Conservation (phyloP, 495 filamentous ascomycete species). For the Aspergillus bridgeri region DNA sequence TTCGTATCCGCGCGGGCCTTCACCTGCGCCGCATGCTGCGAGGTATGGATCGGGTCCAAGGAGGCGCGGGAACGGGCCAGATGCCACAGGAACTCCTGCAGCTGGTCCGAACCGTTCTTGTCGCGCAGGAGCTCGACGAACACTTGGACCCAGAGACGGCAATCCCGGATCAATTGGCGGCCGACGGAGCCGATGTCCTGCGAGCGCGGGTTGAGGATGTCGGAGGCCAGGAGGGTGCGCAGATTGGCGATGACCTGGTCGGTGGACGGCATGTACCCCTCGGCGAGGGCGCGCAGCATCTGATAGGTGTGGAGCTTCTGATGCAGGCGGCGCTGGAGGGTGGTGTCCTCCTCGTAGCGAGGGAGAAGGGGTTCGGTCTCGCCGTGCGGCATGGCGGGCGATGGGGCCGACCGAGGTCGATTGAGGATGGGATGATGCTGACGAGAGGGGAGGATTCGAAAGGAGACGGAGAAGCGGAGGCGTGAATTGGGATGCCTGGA, state of each 20-base stretch:
- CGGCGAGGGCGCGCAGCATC: constrained; percentile 77
- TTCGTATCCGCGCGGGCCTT: constrained; percentile 72
- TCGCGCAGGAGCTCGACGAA: constrained; percentile 73
- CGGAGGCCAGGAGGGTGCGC: constrained; percentile 71
- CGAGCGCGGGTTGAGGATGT: constrained; percentile 73
- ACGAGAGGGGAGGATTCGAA: too few species aligned
- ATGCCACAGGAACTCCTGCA: constrained; percentile 91
- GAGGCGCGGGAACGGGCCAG: constrained; percentile 66
- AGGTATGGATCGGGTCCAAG: constrained; percentile 65
- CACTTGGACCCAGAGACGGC: constrained; percentile 65
- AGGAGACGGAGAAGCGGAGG: not conserved
- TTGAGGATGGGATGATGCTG: not conserved
- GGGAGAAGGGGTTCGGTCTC: constrained; percentile 78
- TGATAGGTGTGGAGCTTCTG: constrained; percentile 90
- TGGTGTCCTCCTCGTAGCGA: constrained; percentile 79
- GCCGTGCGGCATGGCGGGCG: constrained; percentile 47
- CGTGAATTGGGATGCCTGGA: not conserved
- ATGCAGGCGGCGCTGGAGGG: constrained; percentile 69
- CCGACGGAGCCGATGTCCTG: constrained; percentile 74
- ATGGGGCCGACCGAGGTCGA: not conserved
- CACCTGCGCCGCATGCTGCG: constrained; percentile 56
- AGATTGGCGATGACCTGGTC: constrained; percentile 82
- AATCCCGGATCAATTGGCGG: constrained; percentile 66
- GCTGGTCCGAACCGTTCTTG: constrained; percentile 81
- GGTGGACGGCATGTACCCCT: constrained; percentile 89